Percentiles rank a stretch among this genome's conserved stretches.
Evolutionary conservation across 768 basidiomycete genomes (phyloP).

Genomic region (Serendipita vermifera): DNA sequence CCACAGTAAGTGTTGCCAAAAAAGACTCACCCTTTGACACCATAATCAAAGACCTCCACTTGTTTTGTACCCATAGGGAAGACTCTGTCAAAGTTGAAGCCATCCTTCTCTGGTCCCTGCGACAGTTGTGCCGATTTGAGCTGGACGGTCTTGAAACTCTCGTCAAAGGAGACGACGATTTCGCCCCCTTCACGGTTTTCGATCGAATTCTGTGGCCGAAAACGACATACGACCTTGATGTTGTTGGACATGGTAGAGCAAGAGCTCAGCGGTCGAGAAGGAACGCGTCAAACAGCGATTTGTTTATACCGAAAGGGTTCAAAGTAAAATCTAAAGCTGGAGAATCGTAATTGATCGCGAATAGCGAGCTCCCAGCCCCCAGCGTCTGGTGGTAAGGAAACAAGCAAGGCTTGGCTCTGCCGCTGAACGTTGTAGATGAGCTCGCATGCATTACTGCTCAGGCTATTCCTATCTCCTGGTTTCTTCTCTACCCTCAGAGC

Average conservation of each 20-base stretch:
- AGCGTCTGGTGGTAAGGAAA: not conserved
- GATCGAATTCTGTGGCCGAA: constrained; percentile 88
- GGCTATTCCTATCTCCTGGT: constrained; percentile 80
- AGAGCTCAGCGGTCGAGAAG: no score
- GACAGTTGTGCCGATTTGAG: constrained; percentile 56
- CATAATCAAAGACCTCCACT: constrained; percentile 93
- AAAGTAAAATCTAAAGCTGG: no score
- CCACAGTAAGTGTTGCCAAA: not conserved
- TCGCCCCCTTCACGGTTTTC: constrained; percentile 80
- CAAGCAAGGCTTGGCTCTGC: no score
- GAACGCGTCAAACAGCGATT: no score
- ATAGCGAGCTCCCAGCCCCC: no score
- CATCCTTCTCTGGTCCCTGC: constrained; percentile 87
- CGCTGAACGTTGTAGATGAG: not conserved
- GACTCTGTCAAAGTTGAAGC: constrained; percentile 94
- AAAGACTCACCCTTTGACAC: constrained; percentile 78
- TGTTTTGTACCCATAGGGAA: constrained; percentile 89
- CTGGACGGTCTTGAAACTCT: constrained; percentile 70
- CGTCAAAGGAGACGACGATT: constrained; percentile 79
- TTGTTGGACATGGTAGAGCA: constrained; percentile 44
- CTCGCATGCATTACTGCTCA: constrained; percentile 62
- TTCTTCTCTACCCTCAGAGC: constrained; percentile 94
- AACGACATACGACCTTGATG: constrained; percentile 99
- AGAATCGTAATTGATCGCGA: no score
- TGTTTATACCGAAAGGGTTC: no score